These are phyloP conservation scores for Candida loeiensis DNA, from an alignment of 805 yeast species.

Conservation along the genomic window DNA sequence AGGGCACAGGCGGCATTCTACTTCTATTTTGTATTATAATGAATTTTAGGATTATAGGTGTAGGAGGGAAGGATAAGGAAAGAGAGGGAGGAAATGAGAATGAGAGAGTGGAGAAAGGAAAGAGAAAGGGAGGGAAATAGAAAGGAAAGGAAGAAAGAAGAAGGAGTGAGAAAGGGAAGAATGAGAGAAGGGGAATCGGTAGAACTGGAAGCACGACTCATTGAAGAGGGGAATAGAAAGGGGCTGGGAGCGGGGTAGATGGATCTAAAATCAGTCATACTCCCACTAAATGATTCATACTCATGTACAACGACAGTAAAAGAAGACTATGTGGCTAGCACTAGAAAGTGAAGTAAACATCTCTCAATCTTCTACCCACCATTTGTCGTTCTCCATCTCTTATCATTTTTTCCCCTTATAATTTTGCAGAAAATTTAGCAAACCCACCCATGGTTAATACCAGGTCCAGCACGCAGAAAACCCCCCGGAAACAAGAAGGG, in stretches of 20 bases:
- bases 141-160: neutral
- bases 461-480: slow-evolving; percentile 2
- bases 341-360: no score
- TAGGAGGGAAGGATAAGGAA: neutral
- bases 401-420: slow-evolving; percentile 1
- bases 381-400: no score
- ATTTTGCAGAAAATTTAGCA: neutral
- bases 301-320: no score
- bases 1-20: slow-evolving; percentile 6
- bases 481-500: neutral
- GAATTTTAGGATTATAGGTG: neutral
- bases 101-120: neutral
- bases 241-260: no score
- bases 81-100: neutral
- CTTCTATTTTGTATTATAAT: slow-evolving; percentile 4
- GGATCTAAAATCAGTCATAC: no score
- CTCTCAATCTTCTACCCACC: neutral
- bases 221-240: no score
- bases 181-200: no score
- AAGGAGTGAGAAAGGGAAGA: no score
- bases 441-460: slow-evolving; percentile 3
- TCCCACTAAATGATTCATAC: no score
- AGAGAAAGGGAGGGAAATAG: neutral
- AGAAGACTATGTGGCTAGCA: no score
- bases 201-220: no score